These are phyloP conservation scores for Fomitopsis pinicola DNA, from an alignment of 1,284 basidiomycete species.

Conservation along the genomic window DNA sequence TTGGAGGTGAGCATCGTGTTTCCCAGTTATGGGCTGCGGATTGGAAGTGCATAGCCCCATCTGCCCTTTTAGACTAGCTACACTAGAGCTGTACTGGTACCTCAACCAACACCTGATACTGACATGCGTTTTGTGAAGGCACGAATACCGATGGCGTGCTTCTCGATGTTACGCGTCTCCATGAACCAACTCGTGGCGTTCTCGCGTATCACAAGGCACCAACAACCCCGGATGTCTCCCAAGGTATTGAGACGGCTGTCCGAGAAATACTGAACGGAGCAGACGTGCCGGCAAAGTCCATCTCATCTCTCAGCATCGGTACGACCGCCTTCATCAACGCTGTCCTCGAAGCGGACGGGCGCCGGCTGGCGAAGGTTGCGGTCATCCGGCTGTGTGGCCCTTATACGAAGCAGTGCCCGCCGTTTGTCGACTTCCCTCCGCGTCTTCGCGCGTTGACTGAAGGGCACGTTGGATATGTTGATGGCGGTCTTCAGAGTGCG, in stretches of 20 bases:
- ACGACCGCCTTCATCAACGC: conserved; percentile 55
- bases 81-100: neutral
- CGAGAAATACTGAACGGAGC: conserved; percentile 34
- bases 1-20: conserved; percentile 11
- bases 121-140: conserved; percentile 23
- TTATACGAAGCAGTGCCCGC: conserved; percentile 35
- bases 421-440: conserved; percentile 45
- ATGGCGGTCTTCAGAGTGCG: conserved; percentile 45
- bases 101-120: neutral
- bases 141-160: conserved; percentile 53
- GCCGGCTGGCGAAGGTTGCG: conserved; percentile 45
- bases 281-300: conserved; percentile 27
- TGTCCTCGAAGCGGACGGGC: conserved; percentile 44
- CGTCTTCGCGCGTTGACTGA: conserved; percentile 37
- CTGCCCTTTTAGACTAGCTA: too few relatives aligned
- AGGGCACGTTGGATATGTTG: conserved; percentile 39
- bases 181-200: conserved; percentile 34
- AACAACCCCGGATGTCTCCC: conserved; percentile 49
- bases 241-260: conserved; percentile 46
- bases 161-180: conserved; percentile 36
- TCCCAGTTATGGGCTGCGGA: neutral
- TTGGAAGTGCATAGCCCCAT: neutral
- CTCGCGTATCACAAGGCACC: conserved; percentile 47
- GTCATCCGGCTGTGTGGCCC: conserved; percentile 50
- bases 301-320: conserved; percentile 43